phyloP scores from a whole-genome alignment of 2,329 filamentous ascomycete genomes.

The Zymoseptoria ardabiliae region DNA sequence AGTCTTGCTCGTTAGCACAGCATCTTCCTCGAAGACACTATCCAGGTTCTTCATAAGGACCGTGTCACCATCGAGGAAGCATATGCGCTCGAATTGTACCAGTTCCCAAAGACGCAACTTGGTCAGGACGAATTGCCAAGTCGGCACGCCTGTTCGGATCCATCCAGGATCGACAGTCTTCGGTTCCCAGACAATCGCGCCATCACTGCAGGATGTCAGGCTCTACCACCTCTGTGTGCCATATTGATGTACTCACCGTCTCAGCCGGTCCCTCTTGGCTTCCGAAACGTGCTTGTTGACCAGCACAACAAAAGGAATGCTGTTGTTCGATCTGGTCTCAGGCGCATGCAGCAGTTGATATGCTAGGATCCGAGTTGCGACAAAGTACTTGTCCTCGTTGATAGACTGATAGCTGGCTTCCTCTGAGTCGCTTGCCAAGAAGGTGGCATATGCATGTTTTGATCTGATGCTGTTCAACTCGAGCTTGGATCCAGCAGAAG shows the following conservation, averaged over 20 bases:
- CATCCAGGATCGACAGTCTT: conserved; percentile 1
- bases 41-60: conserved; percentile 22
- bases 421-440: conserved; percentile 16
- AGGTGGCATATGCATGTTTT: conserved; percentile 26
- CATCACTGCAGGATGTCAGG: background rate
- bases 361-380: conserved; percentile 24
- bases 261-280: conserved; percentile 21
- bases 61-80: conserved; percentile 30
- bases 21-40: conserved; percentile 29
- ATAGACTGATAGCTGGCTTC: conserved; percentile 12
- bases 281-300: conserved; percentile 22
- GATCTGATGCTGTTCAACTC: conserved; percentile 3
- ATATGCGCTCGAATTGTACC: conserved; percentile 30
- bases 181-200: background rate
- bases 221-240: background rate
- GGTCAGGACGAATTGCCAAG: conserved; percentile 32
- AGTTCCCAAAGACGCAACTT: conserved; percentile 35
- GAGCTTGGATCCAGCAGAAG: background rate
- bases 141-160: conserved; percentile 1
- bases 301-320: conserved; percentile 27
- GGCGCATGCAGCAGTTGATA: conserved; percentile 28
- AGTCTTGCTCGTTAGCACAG: conserved; percentile 13
- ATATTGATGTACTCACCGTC: background rate
- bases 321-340: conserved; percentile 19
- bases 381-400: conserved; percentile 24